phyloP scores from a whole-genome alignment of 148 eudicot species.

The Rhododendron griersonianum region DNA sequence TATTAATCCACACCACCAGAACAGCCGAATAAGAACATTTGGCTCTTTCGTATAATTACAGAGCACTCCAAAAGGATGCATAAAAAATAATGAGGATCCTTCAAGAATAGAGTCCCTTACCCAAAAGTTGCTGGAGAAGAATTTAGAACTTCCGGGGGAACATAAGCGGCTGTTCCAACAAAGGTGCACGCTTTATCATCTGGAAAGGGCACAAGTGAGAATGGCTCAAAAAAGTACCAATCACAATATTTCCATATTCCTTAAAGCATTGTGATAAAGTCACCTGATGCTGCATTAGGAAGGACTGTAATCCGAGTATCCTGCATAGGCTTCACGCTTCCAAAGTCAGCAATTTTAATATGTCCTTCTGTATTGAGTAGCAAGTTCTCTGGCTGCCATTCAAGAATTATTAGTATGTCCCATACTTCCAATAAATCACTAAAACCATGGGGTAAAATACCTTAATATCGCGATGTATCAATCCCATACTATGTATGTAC shows the following conservation, averaged over 20 bases:
- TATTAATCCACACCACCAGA: conserved; percentile 9
- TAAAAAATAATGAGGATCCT: background rate
- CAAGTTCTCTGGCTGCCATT: conserved; percentile 93
- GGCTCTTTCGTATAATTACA: background rate
- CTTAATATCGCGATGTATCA: conserved; percentile 98
- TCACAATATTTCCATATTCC: background rate
- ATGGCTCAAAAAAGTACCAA: conserved; percentile 7
- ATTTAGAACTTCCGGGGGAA: conserved; percentile 96
- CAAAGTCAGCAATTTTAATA: conserved; percentile 96
- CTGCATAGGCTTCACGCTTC: conserved; percentile 98
- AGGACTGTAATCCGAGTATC: conserved; percentile 91
- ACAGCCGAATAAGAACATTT: background rate
- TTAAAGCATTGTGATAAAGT: background rate
- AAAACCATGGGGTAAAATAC: conserved; percentile 25
- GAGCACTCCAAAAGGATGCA: background rate
- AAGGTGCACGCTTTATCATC: conserved; percentile 98
- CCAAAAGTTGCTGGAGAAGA: conserved; percentile 99
- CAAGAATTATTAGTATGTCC: conserved; percentile 19
- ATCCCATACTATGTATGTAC: conserved; percentile 89
- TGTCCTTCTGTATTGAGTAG: conserved; percentile 91
- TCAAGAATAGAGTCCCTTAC: conserved; percentile 33
- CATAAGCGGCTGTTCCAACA: conserved; percentile 99
- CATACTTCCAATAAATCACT: conserved; percentile 6
- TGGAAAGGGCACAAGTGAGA: conserved; percentile 23
- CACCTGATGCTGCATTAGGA: conserved; percentile 97